Evolutionary conservation across 257 asterid species (phyloP).

Genomic region (Catharanthus roseus): DNA sequence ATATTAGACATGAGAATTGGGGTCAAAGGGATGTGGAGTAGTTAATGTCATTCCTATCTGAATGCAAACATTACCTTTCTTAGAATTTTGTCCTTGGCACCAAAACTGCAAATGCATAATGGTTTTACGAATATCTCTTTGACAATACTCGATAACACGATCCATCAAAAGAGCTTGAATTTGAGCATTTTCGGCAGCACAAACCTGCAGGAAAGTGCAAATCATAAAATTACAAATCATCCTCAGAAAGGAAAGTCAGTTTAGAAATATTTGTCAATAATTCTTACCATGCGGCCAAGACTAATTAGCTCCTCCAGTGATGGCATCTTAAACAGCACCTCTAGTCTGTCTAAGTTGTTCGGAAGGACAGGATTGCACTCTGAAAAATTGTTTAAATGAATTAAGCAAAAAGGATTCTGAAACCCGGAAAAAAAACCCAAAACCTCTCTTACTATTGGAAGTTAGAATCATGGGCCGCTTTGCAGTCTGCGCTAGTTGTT

Average conservation of each 20-base stretch:
- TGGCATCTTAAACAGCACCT: conserved; percentile 59
- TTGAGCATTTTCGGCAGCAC: conserved; percentile 58
- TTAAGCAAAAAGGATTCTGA: conserved; percentile 12
- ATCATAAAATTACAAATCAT: conserved; percentile 13
- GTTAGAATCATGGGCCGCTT: conserved; percentile 97
- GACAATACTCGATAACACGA: conserved; percentile 56
- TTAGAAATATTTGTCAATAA: conserved; percentile 14
- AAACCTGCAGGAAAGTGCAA: conserved; percentile 52
- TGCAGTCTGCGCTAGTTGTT: conserved; percentile 81
- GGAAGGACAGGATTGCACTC: conserved; percentile 79
- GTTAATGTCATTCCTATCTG: background rate
- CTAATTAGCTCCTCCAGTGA: conserved; percentile 52
- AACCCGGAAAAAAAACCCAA: conserved; percentile 7
- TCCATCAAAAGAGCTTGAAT: conserved; percentile 62
- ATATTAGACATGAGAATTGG: background rate
- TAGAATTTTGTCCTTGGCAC: conserved; percentile 64
- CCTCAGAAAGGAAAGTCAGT: conserved; percentile 4
- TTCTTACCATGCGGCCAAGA: conserved; percentile 53
- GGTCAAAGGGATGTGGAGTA: background rate
- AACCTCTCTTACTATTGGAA: conserved; percentile 70
- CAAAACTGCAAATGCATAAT: conserved; percentile 86
- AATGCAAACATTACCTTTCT: conserved; percentile 43
- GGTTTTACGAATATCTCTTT: conserved; percentile 86
- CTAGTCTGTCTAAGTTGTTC: conserved; percentile 64
- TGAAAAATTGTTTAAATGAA: conserved; percentile 25